Percentiles rank a stretch among this genome's conserved stretches.
Conservation (phyloP, 306 rosid species). For the Mimosa pudica region DNA sequence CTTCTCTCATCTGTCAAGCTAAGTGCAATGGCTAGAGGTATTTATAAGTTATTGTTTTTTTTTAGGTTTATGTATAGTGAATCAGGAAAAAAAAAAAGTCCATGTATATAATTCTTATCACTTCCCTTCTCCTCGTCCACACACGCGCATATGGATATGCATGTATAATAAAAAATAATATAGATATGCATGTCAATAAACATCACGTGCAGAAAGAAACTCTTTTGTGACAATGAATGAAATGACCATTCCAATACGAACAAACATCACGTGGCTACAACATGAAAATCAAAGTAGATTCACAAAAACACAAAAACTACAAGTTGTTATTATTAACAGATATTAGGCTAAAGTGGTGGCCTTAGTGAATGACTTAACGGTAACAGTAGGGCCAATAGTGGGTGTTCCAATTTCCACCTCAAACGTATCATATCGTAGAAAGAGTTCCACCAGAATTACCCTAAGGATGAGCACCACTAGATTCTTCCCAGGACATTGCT, state of each 20-base stretch:
- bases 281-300: neutral
- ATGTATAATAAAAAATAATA: too few species aligned
- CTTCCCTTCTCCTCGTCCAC: too few species aligned
- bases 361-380: constrained; percentile 47
- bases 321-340: neutral
- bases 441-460: constrained; percentile 64
- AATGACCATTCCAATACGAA: neutral
- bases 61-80: too few species aligned
- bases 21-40: too few species aligned
- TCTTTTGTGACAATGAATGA: neutral
- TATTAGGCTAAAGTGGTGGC: constrained; percentile 23
- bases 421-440: constrained; percentile 58
- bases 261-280: neutral
- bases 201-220: neutral
- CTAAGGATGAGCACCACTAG: constrained; percentile 54
- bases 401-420: constrained; percentile 35
- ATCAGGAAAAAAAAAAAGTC: too few species aligned
- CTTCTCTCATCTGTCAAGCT: too few species aligned
- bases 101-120: too few species aligned
- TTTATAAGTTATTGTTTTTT: too few species aligned
- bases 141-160: too few species aligned
- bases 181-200: too few species aligned
- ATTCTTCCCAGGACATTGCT: constrained; percentile 63
- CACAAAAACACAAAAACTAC: neutral
- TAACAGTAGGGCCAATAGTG: constrained; percentile 51